Base-by-base conservation (phyloP, 345 rosid genomes). In the Rubroshorea leprosula region DNA sequence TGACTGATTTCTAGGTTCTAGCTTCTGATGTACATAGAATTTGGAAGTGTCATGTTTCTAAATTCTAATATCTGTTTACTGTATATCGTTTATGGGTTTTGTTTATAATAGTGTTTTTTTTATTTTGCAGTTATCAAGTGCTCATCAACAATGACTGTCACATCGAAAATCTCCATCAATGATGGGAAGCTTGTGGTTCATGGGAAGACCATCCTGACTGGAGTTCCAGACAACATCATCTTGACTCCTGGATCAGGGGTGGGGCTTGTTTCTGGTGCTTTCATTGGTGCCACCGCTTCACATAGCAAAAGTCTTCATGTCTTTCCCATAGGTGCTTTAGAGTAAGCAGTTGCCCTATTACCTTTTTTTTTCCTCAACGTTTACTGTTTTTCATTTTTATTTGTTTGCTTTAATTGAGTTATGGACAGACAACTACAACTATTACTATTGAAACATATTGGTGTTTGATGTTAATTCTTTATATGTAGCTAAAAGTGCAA, bases 271-370 rank as follows among this genome's bases (percentile, higher is more conserved):
- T 67, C 86, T 17, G 97, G 99, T 43, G 78, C 95, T 21, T 93
- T 87, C 63, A 79, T 93, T 15, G 99, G 99, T 58, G 99, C 96
- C 23, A 67, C 91, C 0, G 83, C 95, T 64, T 66, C 89, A 15
- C 58, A 87, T 43, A 82, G 80, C 85, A 87, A 87, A 74, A 81
- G 94, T 71, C 94, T 87, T 39, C 99, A 89, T 78, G 94, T 93
- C 23, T 93, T 93, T 49, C 96, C 96, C 35, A 72, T 93, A 8
- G 97, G 99, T 54, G 78, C 69, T 47, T 56, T 93, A 57, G 92
- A 87, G 97, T 89, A 80, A 75, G 94, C 57, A 15, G 41, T 53
- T 7, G 16, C 10, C 11, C 57, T n/a, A n/a, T n/a, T n/a, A n/a
- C n/a, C n/a, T n/a, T n/a, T n/a, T n/a, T n/a, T n/a, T n/a, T n/a